Percentiles rank a stretch among this genome's conserved stretches.
Evolutionary conservation across 352 stramenopile genomes (phyloP).

Genomic region (Phytophthora agathidicida): DNA sequence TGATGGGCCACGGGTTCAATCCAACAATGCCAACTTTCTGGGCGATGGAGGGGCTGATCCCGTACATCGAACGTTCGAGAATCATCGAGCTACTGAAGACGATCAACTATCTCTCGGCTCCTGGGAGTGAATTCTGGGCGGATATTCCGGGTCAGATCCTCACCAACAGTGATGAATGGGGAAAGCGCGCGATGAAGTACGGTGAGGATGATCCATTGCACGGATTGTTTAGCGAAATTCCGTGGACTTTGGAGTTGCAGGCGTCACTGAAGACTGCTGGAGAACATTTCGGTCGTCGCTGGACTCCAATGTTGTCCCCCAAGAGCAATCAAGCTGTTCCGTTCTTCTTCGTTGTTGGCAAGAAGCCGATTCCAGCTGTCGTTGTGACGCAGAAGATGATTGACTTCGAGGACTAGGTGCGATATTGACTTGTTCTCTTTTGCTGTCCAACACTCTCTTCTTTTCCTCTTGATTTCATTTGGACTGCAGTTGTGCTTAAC

Average conservation of each 20-base stretch:
- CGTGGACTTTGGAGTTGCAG: slow-evolving; percentile 49
- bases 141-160: slow-evolving; percentile 47
- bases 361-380: slow-evolving; percentile 34
- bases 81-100: slow-evolving; percentile 53
- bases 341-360: slow-evolving; percentile 34
- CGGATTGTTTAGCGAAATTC: slow-evolving; percentile 47
- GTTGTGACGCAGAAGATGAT: slow-evolving; percentile 35
- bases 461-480: too few species aligned
- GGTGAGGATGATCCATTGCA: slow-evolving; percentile 58
- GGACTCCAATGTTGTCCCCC: slow-evolving; percentile 32
- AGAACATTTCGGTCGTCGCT: slow-evolving; percentile 50
- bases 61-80: slow-evolving; percentile 43
- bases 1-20: slow-evolving; percentile 55
- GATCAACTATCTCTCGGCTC: slow-evolving; percentile 53
- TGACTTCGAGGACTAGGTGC: slow-evolving; percentile 1
- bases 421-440: too few species aligned
- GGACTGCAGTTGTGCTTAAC: too few species aligned
- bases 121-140: slow-evolving; percentile 55
- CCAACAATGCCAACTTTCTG: slow-evolving; percentile 59
- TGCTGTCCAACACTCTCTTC: too few species aligned
- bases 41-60: slow-evolving; percentile 58
- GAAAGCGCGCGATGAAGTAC: slow-evolving; percentile 42
- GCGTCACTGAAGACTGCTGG: slow-evolving; percentile 29
- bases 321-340: slow-evolving; percentile 22
- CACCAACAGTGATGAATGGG: slow-evolving; percentile 25